Percentiles rank a stretch among this genome's conserved stretches.
Conservation (phyloP, 2,329 filamentous ascomycete species). For the Lecanicillium sp. region DNA sequence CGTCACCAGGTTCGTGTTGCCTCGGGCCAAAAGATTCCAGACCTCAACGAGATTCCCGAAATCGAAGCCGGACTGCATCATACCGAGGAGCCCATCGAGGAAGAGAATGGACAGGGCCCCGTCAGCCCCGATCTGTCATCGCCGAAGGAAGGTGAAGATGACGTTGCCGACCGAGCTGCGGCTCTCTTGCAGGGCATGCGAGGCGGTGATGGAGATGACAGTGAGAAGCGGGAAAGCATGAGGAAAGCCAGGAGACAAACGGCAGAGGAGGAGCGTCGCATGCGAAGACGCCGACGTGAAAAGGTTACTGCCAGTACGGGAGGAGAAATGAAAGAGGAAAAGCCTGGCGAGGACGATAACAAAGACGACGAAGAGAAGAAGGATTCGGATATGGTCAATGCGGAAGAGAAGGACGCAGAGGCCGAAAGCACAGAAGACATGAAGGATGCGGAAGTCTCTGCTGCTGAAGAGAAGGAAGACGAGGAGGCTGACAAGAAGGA, state of each 20-base stretch:
- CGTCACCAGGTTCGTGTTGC: conserved; percentile 83
- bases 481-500: neutral
- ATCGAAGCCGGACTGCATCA: conserved; percentile 33
- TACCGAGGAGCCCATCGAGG: conserved; percentile 31
- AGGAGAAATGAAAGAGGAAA: conserved; percentile 14
- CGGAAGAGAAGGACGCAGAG: conserved; percentile 11
- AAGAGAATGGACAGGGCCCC: conserved; percentile 32
- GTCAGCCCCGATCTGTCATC: conserved; percentile 40
- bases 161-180: conserved; percentile 79
- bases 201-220: conserved; percentile 51
- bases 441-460: neutral
- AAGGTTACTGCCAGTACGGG: conserved; percentile 37
- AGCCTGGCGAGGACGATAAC: conserved; percentile 11
- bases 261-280: conserved; percentile 69
- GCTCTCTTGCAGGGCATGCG: conserved; percentile 78
- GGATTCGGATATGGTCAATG: conserved; percentile 7
- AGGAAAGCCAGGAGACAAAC: conserved; percentile 58
- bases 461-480: neutral
- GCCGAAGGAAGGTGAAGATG: conserved; percentile 49
- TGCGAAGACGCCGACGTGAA: conserved; percentile 58
- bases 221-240: conserved; percentile 51
- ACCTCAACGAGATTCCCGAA: conserved; percentile 56
- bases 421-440: neutral
- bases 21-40: conserved; percentile 78
- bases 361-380: conserved; percentile 14